Conservation (phyloP, 2,329 filamentous ascomycete genomes). For the Neurospora crassa region DNA sequence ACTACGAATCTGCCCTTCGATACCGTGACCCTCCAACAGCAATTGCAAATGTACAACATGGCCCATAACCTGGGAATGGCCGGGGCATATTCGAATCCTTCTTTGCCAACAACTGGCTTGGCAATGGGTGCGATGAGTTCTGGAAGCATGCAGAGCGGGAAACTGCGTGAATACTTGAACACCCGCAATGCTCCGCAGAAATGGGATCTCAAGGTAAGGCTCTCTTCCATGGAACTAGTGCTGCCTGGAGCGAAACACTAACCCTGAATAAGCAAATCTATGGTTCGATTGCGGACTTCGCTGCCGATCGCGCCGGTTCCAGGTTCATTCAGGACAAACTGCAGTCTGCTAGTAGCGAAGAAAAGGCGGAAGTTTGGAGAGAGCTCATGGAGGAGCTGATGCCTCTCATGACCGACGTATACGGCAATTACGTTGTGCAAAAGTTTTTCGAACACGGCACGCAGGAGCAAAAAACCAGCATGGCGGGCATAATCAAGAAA, state of each 20-base stretch:
- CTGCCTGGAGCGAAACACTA: slow-evolving; percentile 2
- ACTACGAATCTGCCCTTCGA: background rate
- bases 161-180: slow-evolving; percentile 55
- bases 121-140: slow-evolving; percentile 25
- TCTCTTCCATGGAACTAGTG: background rate
- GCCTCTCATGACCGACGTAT: slow-evolving; percentile 91
- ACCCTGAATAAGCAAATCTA: slow-evolving; percentile 58
- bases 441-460: slow-evolving; percentile 96
- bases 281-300: slow-evolving; percentile 82
- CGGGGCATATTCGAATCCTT: background rate
- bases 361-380: slow-evolving; percentile 82
- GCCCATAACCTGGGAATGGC: background rate
- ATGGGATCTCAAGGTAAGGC: slow-evolving; percentile 46
- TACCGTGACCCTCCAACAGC: background rate
- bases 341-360: slow-evolving; percentile 86
- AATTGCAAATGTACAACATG: background rate
- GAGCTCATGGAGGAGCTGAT: slow-evolving; percentile 79
- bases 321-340: slow-evolving; percentile 92
- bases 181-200: slow-evolving; percentile 53
- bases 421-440: slow-evolving; percentile 97
- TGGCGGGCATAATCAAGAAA: slow-evolving; percentile 81
- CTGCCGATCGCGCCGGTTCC: slow-evolving; percentile 90
- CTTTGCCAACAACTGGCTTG: background rate
- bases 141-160: slow-evolving; percentile 66
- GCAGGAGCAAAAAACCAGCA: slow-evolving; percentile 79